A percentile compares a stretch with the other conserved stretches of the same genome.
These are phyloP conservation scores for Zasmidium angulare DNA, from an alignment of 2,329 filamentous ascomycete genomes.

Conservation along the genomic window DNA sequence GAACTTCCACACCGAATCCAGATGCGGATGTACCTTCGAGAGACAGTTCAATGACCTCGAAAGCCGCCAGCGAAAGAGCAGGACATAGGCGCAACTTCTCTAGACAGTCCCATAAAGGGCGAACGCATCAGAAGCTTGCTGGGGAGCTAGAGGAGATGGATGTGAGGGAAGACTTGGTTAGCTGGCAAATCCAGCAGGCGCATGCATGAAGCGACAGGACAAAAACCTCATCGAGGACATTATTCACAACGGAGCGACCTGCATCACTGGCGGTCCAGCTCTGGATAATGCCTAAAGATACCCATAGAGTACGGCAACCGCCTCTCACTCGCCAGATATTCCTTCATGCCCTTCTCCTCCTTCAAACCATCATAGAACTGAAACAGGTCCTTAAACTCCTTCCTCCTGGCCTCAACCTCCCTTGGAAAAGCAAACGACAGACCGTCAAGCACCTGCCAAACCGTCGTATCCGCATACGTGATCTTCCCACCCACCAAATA, in stretches of 20 bases:
- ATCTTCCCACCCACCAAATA: conserved; percentile 66
- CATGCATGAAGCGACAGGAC: not conserved
- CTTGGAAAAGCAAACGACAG: conserved; percentile 69
- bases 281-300: conserved; percentile 71
- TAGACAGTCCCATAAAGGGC: conserved; percentile 31
- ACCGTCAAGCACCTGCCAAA: conserved; percentile 65
- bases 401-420: conserved; percentile 57
- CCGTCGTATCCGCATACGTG: conserved; percentile 70
- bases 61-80: not conserved
- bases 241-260: not conserved
- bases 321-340: conserved; percentile 66
- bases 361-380: conserved; percentile 64
- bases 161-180: conserved; percentile 48
- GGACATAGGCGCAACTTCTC: conserved; percentile 37
- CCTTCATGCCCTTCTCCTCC: conserved; percentile 63
- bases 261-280: conserved; percentile 59
- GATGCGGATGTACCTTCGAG: conserved; percentile 5
- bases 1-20: conserved; percentile 22
- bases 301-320: conserved; percentile 63
- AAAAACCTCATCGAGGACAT: not conserved
- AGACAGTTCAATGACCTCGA: conserved; percentile 2
- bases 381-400: conserved; percentile 63
- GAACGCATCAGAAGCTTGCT: conserved; percentile 36
- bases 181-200: conserved; percentile 41
- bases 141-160: conserved; percentile 52